Evolutionary conservation across 768 basidiomycete genomes (phyloP), one percentile per base, ranked within the genome.

Genomic region (Lentinula guzmanii): DNA sequence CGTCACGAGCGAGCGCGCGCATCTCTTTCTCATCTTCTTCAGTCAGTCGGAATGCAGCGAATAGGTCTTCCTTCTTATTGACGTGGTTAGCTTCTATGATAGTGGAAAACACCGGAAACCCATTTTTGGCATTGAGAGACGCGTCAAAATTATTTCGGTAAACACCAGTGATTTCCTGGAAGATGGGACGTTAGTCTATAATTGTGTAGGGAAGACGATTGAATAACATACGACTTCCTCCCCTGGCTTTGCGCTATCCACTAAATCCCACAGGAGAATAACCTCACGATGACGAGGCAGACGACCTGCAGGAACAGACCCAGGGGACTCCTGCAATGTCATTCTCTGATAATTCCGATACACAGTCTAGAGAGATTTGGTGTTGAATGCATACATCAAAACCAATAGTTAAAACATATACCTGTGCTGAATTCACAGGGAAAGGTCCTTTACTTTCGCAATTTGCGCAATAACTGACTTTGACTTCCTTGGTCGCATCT

Each of bases 101-200:
- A 21, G 97, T 99, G 8, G 95, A 97, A 78, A 99, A 99, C 35
- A 99, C 97, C 1, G 97, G 97, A 78, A 99, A 99, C 6, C 97
- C 97, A 67, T 99, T 98, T 77, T 98, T 98, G 31, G 93, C 87
- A 73, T 99, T 99, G 67, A 99, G 85, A 2, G 95, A 93, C 21
- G 96, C 95, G 70, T 98, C 97, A 63, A 98, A 99, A 73, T 98
- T 98, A 77, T 99, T 99, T 66, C 95, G 87, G 72, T 99, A 99
- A 65, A 98, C 86, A 53, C 96, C 97, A 13, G 97, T 98, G 18
- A 98, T 87, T 82, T 99, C 97, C 95, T 96, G 65, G 58, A 52
- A 28, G 7, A 54, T 42, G 24, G 6, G 21, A 70, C 63, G 62
- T 56, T 28, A 13, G 31, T 43, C 7, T 51, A 21, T 28, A 28